These are phyloP conservation scores for Exobasidium cylindrosporum DNA, from an alignment of 1,284 basidiomycete species.

Conservation along the genomic window DNA sequence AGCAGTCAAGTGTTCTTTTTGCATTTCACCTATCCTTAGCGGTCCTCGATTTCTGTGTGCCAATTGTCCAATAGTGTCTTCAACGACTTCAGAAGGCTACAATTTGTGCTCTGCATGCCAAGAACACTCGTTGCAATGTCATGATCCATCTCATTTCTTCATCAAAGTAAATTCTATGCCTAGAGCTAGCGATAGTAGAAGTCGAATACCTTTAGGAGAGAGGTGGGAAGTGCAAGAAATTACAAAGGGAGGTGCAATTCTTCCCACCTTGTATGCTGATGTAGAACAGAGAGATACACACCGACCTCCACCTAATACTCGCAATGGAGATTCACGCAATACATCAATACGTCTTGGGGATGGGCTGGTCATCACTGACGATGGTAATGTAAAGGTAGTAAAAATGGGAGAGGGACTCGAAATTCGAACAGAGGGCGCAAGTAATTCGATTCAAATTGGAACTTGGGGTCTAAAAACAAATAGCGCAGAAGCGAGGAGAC, in stretches of 20 bases:
- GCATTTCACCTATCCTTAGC: not conserved
- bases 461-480: not conserved
- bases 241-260: constrained; percentile 8
- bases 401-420: not conserved
- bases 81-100: constrained; percentile 15
- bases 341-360: not conserved
- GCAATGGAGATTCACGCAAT: not conserved
- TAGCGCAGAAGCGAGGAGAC: not conserved
- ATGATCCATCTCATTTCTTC: constrained; percentile 26
- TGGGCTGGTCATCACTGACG: not conserved
- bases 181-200: not conserved
- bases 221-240: constrained; percentile 10
- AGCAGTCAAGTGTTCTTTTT: constrained; percentile 4
- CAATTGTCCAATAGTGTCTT: constrained; percentile 18
- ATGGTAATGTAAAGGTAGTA: not conserved
- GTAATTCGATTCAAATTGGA: not conserved
- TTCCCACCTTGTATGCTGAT: constrained; percentile 14
- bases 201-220: constrained; percentile 2
- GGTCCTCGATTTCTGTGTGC: constrained; percentile 21
- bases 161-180: constrained; percentile 17
- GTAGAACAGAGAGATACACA: not conserved
- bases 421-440: not conserved
- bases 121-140: constrained; percentile 16
- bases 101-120: constrained; percentile 21
- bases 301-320: not conserved